Percentiles rank a stretch among this genome's conserved stretches.
Evolutionary conservation across 2,329 filamentous ascomycete species (phyloP).

Genomic region (Diaporthe amygdali): DNA sequence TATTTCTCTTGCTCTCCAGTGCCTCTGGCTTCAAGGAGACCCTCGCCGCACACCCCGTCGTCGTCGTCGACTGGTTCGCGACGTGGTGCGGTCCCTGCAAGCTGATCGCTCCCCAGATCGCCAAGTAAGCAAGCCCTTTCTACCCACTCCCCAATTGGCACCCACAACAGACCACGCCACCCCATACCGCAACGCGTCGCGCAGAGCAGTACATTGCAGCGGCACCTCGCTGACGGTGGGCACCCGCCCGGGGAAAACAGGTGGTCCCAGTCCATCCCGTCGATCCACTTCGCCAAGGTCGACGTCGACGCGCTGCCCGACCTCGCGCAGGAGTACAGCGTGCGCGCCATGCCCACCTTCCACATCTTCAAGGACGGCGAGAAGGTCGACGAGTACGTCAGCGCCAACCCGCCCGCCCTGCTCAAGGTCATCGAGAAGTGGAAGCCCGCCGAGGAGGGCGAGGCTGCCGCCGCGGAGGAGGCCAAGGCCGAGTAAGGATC

Average conservation of each 20-base stretch:
- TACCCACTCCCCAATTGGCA: constrained; percentile 20
- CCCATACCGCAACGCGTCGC: neutral
- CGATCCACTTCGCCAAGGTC: constrained; percentile 81
- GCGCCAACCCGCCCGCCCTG: constrained; percentile 78
- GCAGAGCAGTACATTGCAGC: neutral
- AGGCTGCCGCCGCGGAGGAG: constrained; percentile 8
- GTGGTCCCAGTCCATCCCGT: constrained; percentile 57
- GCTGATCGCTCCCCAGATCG: constrained; percentile 79
- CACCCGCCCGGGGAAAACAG: constrained; percentile 43
- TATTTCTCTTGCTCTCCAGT: constrained; percentile 22
- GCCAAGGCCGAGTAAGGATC: constrained; percentile 24
- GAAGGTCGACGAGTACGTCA: constrained; percentile 75
- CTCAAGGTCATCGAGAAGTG: constrained; percentile 45
- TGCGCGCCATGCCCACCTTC: constrained; percentile 95
- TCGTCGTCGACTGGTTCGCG: constrained; percentile 87
- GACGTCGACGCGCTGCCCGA: constrained; percentile 85
- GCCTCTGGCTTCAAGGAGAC: constrained; percentile 39
- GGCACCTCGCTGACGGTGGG: neutral
- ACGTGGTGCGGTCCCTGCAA: constrained; percentile 97
- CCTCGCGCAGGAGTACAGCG: constrained; percentile 75
- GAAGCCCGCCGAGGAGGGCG: constrained; percentile 23
- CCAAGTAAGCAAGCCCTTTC: constrained; percentile 54
- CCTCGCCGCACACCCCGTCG: constrained; percentile 48
- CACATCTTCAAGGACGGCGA: constrained; percentile 80
- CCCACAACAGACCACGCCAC: neutral